Conservation (phyloP, 192 early-diverging fungal genomes). For the Backusella psychrophila region DNA sequence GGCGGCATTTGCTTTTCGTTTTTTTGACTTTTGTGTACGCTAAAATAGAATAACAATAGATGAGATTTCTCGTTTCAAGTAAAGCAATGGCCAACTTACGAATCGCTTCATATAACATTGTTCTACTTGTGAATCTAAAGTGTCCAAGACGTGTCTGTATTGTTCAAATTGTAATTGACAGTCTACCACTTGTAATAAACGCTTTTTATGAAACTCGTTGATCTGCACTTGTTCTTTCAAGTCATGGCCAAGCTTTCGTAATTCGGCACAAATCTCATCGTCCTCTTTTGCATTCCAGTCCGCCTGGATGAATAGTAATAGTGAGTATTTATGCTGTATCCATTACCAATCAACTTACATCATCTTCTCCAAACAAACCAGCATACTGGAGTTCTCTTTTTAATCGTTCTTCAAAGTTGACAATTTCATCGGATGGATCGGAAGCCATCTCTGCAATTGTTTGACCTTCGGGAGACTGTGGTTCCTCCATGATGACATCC, state of each 20-base stretch:
- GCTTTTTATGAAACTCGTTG: slow-evolving; percentile 68
- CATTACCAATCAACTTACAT: slow-evolving; percentile 41
- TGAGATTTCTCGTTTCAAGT: no score
- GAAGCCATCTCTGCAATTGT: slow-evolving; percentile 59
- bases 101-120: slow-evolving; percentile 86
- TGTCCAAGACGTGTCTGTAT: slow-evolving; percentile 85
- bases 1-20: slow-evolving; percentile 58
- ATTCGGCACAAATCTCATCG: slow-evolving; percentile 73
- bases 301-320: slow-evolving; percentile 34
- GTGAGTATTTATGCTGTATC: no score
- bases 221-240: slow-evolving; percentile 68
- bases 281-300: slow-evolving; percentile 75
- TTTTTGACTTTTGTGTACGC: slow-evolving; percentile 69
- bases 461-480: slow-evolving; percentile 24
- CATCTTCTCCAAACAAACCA: slow-evolving; percentile 81
- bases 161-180: slow-evolving; percentile 84
- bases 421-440: slow-evolving; percentile 20
- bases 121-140: slow-evolving; percentile 89
- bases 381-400: slow-evolving; percentile 81
- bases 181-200: slow-evolving; percentile 66
- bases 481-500: not conserved
- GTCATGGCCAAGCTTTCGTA: slow-evolving; percentile 69
- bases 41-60: not conserved
- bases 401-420: slow-evolving; percentile 79
- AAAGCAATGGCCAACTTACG: slow-evolving; percentile 46